These are phyloP conservation scores for Clavulina sp. DNA, from an alignment of 768 basidiomycete species.

Conservation along the genomic window DNA sequence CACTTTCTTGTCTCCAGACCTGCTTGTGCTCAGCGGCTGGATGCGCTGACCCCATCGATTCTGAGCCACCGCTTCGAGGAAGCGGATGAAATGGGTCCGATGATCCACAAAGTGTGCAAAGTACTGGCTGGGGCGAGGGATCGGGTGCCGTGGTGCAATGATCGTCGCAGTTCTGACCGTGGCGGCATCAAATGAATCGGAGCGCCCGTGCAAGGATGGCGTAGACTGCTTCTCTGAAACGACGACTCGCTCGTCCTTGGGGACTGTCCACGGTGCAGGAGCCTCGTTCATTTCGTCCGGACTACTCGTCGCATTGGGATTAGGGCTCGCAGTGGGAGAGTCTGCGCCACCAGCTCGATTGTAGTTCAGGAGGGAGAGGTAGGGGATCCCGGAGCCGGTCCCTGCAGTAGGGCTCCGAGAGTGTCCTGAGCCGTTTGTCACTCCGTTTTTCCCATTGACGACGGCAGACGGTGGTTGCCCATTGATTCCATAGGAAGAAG, in stretches of 20 bases:
- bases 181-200: not conserved
- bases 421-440: not conserved
- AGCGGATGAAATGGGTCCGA: conserved; percentile 60
- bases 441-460: conserved; percentile 12
- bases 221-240: no score
- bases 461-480: conserved; percentile 14
- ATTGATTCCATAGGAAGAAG: not conserved
- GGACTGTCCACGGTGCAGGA: not conserved
- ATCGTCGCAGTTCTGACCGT: conserved; percentile 1
- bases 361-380: conserved; percentile 64
- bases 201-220: not conserved
- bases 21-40: not conserved
- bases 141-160: conserved; percentile 23
- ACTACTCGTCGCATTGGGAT: not conserved
- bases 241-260: not conserved
- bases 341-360: conserved; percentile 24
- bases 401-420: conserved; percentile 33
- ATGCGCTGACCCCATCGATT: conserved; percentile 67
- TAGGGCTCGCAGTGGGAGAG: not conserved
- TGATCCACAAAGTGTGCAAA: conserved; percentile 93
- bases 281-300: not conserved
- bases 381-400: conserved; percentile 18
- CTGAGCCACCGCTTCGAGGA: conserved; percentile 72
- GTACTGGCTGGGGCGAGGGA: conserved; percentile 68
- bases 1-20: not conserved